Evolutionary conservation across 495 filamentous ascomycete genomes (phyloP), one percentile per base, ranked within the genome.

Genomic region (Annulohypoxylon nitens): DNA sequence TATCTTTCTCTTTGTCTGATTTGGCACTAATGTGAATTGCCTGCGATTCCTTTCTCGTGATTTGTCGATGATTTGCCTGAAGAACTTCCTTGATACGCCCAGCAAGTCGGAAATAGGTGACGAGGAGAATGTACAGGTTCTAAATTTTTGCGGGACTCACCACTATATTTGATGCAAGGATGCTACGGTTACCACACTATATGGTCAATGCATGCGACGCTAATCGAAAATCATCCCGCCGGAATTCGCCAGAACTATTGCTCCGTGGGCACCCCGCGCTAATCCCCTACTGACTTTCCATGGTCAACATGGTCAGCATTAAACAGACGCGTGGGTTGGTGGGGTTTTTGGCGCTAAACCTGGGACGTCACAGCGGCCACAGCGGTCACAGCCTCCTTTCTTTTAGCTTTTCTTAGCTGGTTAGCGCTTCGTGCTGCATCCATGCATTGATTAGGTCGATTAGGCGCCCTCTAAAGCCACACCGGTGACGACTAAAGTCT

Each of bases 331-430:
- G 67, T 66, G 60, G 54, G 61, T 48, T 73, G 47, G 51, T 64
- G 70, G 70, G 64, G 57, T 65, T 69, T 69, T 39, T 10, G 14
- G 57, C 47, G 48, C 45, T 23, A 20, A 7, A 26, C 53, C 26
- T 36, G 55, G 36, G 39, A 47, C 18, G 41, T 11, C 30, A 41
- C 16, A 3, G 51, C 34, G n/a, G 20, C 14, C 39, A 43, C 39
- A 25, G 8, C 58, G 61, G 69, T 75, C 75, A 77, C 75, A 72
- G 72, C 75, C 75, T 77, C 75, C 71, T 70, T 74, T 58, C 53
- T 25, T 25, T 41, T 36, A 55, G 70, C 69, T 14, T 30, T 36
- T 63, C 10, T 16, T 71, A 67, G 57, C 69, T 58, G 53, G 43
- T 47, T 47, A 47, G 43, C 43, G 43, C 43, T 47, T 47, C 30